phyloP scores from a whole-genome alignment of 2,329 filamentous ascomycete species.

The Parafenestella ontariensis region DNA sequence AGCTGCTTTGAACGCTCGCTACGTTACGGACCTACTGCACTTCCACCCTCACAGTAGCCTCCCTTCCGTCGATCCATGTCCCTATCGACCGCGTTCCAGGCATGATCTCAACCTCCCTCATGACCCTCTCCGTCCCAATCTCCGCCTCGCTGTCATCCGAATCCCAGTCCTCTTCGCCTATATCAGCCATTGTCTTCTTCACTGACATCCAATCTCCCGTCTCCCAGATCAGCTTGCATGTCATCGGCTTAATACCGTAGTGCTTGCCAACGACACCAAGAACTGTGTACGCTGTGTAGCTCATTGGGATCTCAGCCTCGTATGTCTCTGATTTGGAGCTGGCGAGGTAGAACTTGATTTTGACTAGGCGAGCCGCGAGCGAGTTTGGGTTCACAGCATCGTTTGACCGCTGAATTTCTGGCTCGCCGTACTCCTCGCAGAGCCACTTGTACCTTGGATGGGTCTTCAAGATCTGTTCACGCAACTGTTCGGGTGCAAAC shows the following conservation, averaged over 20 bases:
- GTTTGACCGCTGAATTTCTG: conserved; percentile 62
- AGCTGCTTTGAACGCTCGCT: not conserved
- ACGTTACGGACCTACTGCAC: conserved; percentile 23
- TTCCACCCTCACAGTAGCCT: conserved; percentile 76
- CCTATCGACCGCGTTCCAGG: conserved; percentile 83
- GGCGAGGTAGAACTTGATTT: conserved; percentile 59
- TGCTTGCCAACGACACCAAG: conserved; percentile 77
- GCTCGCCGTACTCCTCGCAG: conserved; percentile 77
- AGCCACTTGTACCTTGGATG: conserved; percentile 79
- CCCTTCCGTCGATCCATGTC: conserved; percentile 78
- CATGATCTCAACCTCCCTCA: conserved; percentile 78
- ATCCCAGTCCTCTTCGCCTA: conserved; percentile 57
- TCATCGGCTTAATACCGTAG: conserved; percentile 70
- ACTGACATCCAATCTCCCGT: conserved; percentile 90
- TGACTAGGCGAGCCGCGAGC: conserved; percentile 78
- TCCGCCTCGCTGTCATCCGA: conserved; percentile 51
- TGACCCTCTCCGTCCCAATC: conserved; percentile 75
- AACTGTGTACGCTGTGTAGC: conserved; percentile 80
- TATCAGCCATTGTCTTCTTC: conserved; percentile 64
- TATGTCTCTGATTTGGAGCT: conserved; percentile 15
- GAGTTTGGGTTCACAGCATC: conserved; percentile 74
- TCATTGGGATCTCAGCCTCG: conserved; percentile 69
- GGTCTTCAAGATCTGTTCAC: conserved; percentile 60
- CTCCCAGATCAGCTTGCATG: conserved; percentile 78
- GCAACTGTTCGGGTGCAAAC: conserved; percentile 62